These are phyloP conservation scores for Eucalyptus pauciflora DNA, from an alignment of 345 rosid species.

Conservation along the genomic window DNA sequence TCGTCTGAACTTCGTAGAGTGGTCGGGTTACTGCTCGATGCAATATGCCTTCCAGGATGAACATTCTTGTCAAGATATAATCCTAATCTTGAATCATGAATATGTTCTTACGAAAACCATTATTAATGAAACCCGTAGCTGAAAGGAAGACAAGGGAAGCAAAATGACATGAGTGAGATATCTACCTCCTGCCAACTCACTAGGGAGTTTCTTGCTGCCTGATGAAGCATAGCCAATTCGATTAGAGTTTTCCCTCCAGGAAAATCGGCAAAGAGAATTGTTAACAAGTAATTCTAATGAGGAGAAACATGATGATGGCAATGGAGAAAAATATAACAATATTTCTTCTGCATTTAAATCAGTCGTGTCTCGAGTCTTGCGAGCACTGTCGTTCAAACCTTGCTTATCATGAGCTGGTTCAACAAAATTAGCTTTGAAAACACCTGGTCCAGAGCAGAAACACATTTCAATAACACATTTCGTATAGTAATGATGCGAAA, in stretches of 20 bases:
- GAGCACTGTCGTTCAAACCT: constrained; percentile 76
- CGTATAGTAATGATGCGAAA: neutral
- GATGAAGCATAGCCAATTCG: constrained; percentile 68
- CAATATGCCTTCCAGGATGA: constrained; percentile 2
- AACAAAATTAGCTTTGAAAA: constrained; percentile 85
- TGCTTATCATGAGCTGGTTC: constrained; percentile 98
- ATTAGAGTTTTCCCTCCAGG: constrained; percentile 57
- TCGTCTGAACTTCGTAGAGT: constrained; percentile 14
- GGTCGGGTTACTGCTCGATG: constrained; percentile 5
- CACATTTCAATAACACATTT: neutral
- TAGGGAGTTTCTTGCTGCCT: constrained; percentile 17
- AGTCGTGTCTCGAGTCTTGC: constrained; percentile 72
- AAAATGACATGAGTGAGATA: neutral
- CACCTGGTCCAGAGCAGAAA: no score
- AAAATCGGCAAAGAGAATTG: neutral
- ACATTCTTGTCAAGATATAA: neutral
- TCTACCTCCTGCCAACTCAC: constrained; percentile 30
- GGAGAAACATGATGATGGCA: neutral
- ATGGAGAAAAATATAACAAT: constrained; percentile 32
- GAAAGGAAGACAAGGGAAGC: neutral
- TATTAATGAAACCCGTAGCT: neutral
- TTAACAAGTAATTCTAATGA: neutral
- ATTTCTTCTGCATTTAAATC: constrained; percentile 67
- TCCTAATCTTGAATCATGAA: neutral
- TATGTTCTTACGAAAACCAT: neutral